Base-by-base conservation (phyloP, 768 basidiomycete genomes). In the Clavaria fumosa region DNA sequence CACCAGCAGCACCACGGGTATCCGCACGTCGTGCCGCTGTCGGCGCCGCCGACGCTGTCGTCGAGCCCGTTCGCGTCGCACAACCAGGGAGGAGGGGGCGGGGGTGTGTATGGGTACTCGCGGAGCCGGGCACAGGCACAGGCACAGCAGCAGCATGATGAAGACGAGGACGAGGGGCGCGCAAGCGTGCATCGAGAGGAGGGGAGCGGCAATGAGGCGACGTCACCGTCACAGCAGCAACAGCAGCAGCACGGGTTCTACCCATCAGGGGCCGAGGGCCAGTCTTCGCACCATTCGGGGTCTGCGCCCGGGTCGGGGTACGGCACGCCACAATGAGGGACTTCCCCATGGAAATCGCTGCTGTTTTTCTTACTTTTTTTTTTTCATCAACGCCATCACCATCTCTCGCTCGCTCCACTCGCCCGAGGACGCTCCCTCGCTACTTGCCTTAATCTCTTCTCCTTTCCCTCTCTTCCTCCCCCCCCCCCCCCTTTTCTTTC, bases 1-100 rank as follows among this genome's bases (percentile, higher is more conserved):
- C 54, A 61, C 66, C 45, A 59, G 58, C 31, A 57, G 57, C 12
- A 55, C 51, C 9, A 28, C 26, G 26, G 9, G 10, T 21, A 21
- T 42, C 49, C 57, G 37, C 59, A 60, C 34, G 62, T 62, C 15
- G 59, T 71, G 15, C 69, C 73, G 6, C 58, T 73, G 47, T 67
- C 71, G 14, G 67, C 71, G 4, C 63, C 70, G 0, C 58, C 70
- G 15, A 61, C 71, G 35, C 52, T 72, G 45, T 58, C 68, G 21
- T 55, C 53, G 38, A 63, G 65, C 45, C 61, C 63, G 2, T 68
- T 63, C 45, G 58, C 56, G 18, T 50, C 9, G 14, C 9, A 28
- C 14, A 28, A 28, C 14, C 26, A 28, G 14, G 9, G 9, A 28
- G 14, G n/a, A n/a, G n/a, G n/a, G n/a, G n/a, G n/a, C n/a, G n/a